Evolutionary conservation across 495 filamentous ascomycete genomes (phyloP).

Genomic region (Cercophora newfieldiana): DNA sequence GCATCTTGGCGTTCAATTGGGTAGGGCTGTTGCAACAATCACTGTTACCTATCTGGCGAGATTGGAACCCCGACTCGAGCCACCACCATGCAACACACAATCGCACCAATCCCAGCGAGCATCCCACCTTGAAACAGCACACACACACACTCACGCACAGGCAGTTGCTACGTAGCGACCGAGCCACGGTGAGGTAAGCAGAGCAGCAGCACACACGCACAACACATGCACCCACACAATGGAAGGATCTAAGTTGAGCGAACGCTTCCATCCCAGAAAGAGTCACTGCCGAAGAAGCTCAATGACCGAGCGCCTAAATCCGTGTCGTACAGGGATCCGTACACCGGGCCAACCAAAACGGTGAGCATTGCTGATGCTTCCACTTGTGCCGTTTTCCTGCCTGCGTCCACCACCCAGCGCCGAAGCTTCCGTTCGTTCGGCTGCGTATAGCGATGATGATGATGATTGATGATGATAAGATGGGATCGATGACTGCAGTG

Average conservation of each 20-base stretch:
- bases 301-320: not conserved
- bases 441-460: constrained; percentile 1
- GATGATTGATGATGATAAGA: too few relatives aligned
- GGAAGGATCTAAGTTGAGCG: not conserved
- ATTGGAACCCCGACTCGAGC: not conserved
- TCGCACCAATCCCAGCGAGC: not conserved
- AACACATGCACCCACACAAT: too few relatives aligned
- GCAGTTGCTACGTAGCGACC: not conserved
- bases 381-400: not conserved
- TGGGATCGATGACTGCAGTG: not conserved
- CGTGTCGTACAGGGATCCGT: not conserved
- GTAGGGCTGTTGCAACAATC: not conserved
- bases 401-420: not conserved
- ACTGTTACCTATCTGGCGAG: not conserved
- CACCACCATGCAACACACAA: not conserved
- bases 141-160: not conserved
- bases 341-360: not conserved
- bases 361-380: not conserved
- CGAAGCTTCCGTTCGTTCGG: not conserved
- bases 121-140: not conserved
- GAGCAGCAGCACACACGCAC: not conserved
- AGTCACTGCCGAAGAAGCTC: too few relatives aligned
- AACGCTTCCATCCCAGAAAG: too few relatives aligned
- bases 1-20: not conserved
- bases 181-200: not conserved